Conservation (phyloP, 2,329 filamentous ascomycete species). For the Apiospora koreana region DNA sequence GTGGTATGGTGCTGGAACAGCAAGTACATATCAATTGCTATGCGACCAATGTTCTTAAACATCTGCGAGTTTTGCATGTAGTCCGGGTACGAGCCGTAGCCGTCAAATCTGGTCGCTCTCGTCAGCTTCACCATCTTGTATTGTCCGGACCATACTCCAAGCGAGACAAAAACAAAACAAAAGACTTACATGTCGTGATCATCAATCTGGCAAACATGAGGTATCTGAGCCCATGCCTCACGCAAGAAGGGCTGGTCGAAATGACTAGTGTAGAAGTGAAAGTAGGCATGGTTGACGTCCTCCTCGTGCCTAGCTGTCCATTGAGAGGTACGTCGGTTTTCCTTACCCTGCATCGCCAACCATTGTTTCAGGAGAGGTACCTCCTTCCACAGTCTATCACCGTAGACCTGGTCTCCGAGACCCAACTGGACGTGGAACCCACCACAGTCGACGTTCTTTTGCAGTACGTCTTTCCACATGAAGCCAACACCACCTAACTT, state of each 20-base stretch:
- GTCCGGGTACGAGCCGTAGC: slow-evolving; percentile 94
- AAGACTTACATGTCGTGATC: slow-evolving; percentile 93
- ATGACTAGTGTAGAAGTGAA: slow-evolving; percentile 98
- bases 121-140: background rate
- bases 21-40: slow-evolving; percentile 96
- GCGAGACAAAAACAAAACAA: too few species aligned
- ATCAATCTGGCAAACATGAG: slow-evolving; percentile 88
- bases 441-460: slow-evolving; percentile 94
- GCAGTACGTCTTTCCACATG: slow-evolving; percentile 99
- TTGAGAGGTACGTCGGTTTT: slow-evolving; percentile 83
- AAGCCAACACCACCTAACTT: slow-evolving; percentile 87
- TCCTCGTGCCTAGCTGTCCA: slow-evolving; percentile 97
- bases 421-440: slow-evolving; percentile 95
- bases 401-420: slow-evolving; percentile 92
- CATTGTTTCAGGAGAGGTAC: slow-evolving; percentile 92
- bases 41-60: slow-evolving; percentile 96
- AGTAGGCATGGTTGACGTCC: slow-evolving; percentile 93
- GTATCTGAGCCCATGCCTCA: slow-evolving; percentile 97
- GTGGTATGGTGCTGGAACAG: slow-evolving; percentile 99
- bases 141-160: background rate
- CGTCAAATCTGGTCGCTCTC: slow-evolving; percentile 75
- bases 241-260: slow-evolving; percentile 95
- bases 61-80: slow-evolving; percentile 98
- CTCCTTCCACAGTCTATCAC: slow-evolving; percentile 94
- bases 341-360: slow-evolving; percentile 89